Conservation (phyloP, 179 eudicot species). For the Vitellaria paradoxa region DNA sequence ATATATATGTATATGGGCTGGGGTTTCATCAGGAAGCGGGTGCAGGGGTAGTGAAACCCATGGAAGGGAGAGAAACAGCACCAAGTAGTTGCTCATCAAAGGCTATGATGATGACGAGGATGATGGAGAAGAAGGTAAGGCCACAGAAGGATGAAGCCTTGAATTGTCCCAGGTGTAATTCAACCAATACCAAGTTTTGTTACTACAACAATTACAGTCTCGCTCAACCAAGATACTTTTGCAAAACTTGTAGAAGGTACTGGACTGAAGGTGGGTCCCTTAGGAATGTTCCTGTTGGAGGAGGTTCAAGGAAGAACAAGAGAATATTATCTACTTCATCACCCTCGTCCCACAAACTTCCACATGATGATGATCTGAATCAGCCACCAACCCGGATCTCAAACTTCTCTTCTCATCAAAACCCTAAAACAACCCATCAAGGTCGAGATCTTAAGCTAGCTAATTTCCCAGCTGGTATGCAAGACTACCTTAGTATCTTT, state of each 20-base stretch:
- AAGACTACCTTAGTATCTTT: slow-evolving; percentile 29
- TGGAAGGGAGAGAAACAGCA: slow-evolving; percentile 38
- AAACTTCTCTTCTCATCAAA: slow-evolving; percentile 34
- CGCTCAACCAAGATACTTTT: slow-evolving; percentile 74
- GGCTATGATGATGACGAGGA: slow-evolving; percentile 14
- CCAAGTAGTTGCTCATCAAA: slow-evolving; percentile 21
- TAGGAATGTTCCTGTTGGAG: slow-evolving; percentile 75
- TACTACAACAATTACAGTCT: slow-evolving; percentile 86
- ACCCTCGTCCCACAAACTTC: slow-evolving; percentile 24
- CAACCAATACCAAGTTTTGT: slow-evolving; percentile 75
- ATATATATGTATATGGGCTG: too few relatives aligned
- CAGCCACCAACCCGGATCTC: slow-evolving; percentile 44
- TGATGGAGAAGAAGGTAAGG: slow-evolving; percentile 42
- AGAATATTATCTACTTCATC: slow-evolving; percentile 27
- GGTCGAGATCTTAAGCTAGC: slow-evolving; percentile 66
- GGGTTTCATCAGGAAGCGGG: slow-evolving; percentile 15
- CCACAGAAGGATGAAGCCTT: slow-evolving; percentile 61
- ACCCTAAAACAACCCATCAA: slow-evolving; percentile 46
- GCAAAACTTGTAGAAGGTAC: slow-evolving; percentile 79
- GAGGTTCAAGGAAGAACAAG: slow-evolving; percentile 81
- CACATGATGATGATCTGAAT: slow-evolving; percentile 37
- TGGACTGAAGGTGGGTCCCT: slow-evolving; percentile 85
- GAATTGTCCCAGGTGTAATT: slow-evolving; percentile 73
- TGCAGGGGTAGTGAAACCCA: slow-evolving; percentile 33
- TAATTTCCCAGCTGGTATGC: slow-evolving; percentile 30